Evolutionary conservation across 2,329 filamentous ascomycete species (phyloP).

Genomic region (Plenodomus tracheiphilus): DNA sequence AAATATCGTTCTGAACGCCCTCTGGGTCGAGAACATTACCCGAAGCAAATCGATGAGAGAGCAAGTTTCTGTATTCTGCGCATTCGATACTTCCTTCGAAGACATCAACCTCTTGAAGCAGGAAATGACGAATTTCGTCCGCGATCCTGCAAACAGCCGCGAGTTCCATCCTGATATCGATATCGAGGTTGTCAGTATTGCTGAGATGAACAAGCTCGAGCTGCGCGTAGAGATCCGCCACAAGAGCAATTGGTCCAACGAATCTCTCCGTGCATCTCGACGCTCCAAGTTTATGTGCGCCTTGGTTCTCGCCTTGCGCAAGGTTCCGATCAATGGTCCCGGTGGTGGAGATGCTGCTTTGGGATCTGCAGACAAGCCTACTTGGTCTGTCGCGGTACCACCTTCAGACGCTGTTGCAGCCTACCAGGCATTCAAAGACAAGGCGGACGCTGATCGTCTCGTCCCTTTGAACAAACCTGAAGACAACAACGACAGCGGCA

Average conservation of each 20-base stretch:
- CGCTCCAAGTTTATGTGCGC: conserved; percentile 98
- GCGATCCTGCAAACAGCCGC: conserved; percentile 78
- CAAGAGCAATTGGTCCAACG: conserved; percentile 71
- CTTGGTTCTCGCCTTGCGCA: conserved; percentile 79
- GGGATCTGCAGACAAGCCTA: conserved; percentile 68
- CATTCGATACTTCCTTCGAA: conserved; percentile 85
- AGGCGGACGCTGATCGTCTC: conserved; percentile 67
- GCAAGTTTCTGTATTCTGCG: conserved; percentile 75
- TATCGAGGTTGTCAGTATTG: conserved; percentile 76
- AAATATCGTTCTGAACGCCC: conserved; percentile 86
- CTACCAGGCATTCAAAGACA: conserved; percentile 53
- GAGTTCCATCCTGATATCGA: conserved; percentile 88
- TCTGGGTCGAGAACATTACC: conserved; percentile 95
- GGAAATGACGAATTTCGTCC: conserved; percentile 86
- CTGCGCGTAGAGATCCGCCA: conserved; percentile 84
- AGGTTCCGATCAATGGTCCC: conserved; percentile 81
- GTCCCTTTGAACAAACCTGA: conserved; percentile 54
- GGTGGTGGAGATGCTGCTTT: conserved; percentile 70
- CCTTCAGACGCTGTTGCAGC: conserved; percentile 68
- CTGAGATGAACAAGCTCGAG: conserved; percentile 84
- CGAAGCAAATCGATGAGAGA: conserved; percentile 92
- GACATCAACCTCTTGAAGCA: conserved; percentile 82
- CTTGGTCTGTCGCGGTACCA: conserved; percentile 76
- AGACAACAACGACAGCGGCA: conserved; percentile 29
- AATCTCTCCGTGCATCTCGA: conserved; percentile 75